Conservation (phyloP, 1,284 basidiomycete species). For the Malassezia psittaci region DNA sequence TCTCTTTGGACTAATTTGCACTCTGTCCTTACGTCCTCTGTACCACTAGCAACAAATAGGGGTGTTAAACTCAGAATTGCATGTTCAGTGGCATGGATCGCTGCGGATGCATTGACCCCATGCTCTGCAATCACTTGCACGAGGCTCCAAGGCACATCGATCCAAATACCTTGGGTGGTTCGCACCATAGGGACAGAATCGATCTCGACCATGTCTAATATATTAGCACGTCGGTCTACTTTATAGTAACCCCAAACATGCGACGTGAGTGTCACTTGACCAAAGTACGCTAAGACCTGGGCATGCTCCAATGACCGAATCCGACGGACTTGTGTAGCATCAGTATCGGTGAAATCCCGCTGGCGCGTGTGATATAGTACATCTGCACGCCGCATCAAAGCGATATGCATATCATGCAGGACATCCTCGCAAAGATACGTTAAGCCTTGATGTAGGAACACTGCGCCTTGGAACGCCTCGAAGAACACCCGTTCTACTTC, state of each 20-base stretch:
- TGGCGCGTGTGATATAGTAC: conserved; percentile 73
- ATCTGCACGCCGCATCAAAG: conserved; percentile 61
- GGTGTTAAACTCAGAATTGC: conserved; percentile 62
- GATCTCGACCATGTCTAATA: conserved; percentile 69
- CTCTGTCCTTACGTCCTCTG: conserved; percentile 66
- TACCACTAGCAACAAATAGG: conserved; percentile 59
- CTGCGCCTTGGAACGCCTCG: conserved; percentile 58
- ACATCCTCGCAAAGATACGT: conserved; percentile 63
- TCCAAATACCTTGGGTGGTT: conserved; percentile 69
- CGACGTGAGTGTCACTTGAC: conserved; percentile 60
- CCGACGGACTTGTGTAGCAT: conserved; percentile 66
- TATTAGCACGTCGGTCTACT: conserved; percentile 49
- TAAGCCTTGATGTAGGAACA: conserved; percentile 48
- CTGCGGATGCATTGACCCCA: conserved; percentile 60
- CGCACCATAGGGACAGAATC: conserved; percentile 69
- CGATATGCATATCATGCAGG: conserved; percentile 66
- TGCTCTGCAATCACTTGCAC: conserved; percentile 54
- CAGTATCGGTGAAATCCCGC: conserved; percentile 57
- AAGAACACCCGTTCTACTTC: conserved; percentile 75
- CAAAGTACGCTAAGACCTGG: conserved; percentile 59
- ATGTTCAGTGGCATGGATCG: conserved; percentile 75
- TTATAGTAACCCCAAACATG: conserved; percentile 59
- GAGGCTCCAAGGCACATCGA: conserved; percentile 63
- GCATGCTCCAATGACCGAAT: conserved; percentile 60
- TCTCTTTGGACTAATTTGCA: conserved; percentile 71